These are phyloP conservation scores for Plasmodium ovale DNA, from an alignment of 169 alveolate genomes.

Conservation along the genomic window DNA sequence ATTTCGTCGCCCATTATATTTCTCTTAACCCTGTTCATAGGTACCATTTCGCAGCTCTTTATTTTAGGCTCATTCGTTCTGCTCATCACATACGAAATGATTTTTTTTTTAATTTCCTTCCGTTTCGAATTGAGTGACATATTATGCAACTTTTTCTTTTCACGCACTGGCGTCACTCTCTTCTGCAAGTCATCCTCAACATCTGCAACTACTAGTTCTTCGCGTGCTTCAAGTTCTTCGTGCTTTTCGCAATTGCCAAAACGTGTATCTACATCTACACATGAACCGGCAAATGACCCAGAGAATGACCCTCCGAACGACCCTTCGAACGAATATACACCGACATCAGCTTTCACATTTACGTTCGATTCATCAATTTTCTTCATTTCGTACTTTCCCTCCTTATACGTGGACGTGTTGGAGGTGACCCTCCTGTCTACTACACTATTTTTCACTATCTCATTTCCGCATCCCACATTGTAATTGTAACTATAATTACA, in stretches of 20 bases:
- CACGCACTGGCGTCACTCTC: not conserved
- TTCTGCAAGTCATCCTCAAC: not conserved
- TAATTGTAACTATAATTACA: not conserved
- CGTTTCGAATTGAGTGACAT: slow-evolving; percentile 34
- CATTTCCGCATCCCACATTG: not conserved
- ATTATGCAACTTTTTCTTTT: slow-evolving; percentile 11
- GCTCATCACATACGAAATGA: slow-evolving; percentile 35
- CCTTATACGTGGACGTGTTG: slow-evolving; percentile 41
- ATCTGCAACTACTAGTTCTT: not conserved
- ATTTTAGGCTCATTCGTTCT: slow-evolving; percentile 17
- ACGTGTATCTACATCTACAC: not conserved
- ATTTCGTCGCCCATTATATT: not conserved
- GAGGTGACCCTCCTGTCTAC: slow-evolving; percentile 21
- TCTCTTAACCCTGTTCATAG: not conserved
- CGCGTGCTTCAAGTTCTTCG: not conserved
- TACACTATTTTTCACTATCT: slow-evolving; percentile 2
- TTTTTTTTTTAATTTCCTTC: slow-evolving; percentile 34
- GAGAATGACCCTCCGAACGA: too few relatives aligned
- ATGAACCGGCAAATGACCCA: too few relatives aligned
- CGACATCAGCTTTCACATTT: too few relatives aligned
- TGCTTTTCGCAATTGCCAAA: slow-evolving; percentile 10
- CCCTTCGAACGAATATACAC: too few relatives aligned
- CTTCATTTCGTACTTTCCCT: slow-evolving; percentile 11
- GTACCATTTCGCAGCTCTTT: slow-evolving; percentile 9
- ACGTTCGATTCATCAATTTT: not conserved